Evolutionary conservation across 148 eudicot species (phyloP), one percentile per base, ranked within the genome.

Genomic region (Tetragonia tetragonoides): DNA sequence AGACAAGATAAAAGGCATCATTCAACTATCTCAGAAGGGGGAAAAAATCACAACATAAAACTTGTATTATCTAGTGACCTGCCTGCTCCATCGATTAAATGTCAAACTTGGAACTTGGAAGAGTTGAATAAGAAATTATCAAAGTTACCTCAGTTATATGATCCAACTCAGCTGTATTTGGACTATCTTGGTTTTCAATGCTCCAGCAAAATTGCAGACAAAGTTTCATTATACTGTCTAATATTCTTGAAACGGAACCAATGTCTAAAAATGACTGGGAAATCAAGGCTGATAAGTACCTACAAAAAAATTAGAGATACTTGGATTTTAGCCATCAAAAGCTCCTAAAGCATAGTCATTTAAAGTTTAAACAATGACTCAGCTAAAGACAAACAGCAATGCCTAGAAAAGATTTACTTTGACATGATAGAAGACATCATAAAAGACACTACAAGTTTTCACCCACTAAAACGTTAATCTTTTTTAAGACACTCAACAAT

Each of bases 221-320:
- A 34, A 91, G 91, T 69, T 95, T 93, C 97, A 95, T 91, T 83
- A 95, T 93, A 80, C 99, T 85, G 82, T 95, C 97, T 80, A 93
- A 83, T 84, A 95, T 95, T 81, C 99, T 90, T 69, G 97, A 95
- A 34, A 95, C 97, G 66, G 99, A 93, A 46, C 99, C 99, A 77
- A 95, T 95, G 83, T 95, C 99, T 92, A 95, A 85, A 84, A 95
- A 95, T 70, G 97, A 93, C 84, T 95, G 99, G 68, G 99, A 93
- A 78, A 91, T 93, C 84, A 95, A 88, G 80, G 99, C 99, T 75
- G 99, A 89, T 42, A 95, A 86, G 86, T 95, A 95, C 89, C 99
- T 95, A 91, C 86, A 84, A 68, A 81, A 34, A 74, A 39, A 56
- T 37, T 56, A n/a, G 61, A 74, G 42, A 10, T 61, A n/a, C 34